Base-by-base conservation (phyloP, 208 protist species). In the Herpetomonas samuelpessoai region DNA sequence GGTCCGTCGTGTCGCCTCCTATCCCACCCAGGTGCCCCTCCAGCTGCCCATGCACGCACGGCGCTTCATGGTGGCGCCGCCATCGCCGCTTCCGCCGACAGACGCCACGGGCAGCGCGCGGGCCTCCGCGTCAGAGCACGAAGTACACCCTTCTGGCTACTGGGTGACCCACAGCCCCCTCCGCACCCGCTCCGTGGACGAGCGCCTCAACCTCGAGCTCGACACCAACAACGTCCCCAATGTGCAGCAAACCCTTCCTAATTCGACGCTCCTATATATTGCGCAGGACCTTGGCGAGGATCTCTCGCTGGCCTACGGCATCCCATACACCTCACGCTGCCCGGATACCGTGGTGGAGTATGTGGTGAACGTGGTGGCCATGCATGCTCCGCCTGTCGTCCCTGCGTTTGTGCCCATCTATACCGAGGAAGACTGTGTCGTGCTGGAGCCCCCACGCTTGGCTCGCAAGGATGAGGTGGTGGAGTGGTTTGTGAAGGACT, bases 401-500 rank as follows among this genome's bases (percentile, higher is more conserved):
- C 89, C 86, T 14, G 74, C 68, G 10, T 66, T 72, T 44, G 76
- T 81, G 38, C 57, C 65, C 6, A 52, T 96, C 1, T 92, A 93
- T 70, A 92, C 82, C 26, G 89, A 96, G 59, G 84, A 92, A 3
- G 57, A 41, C 26, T 92, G 86, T 53, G 77, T 93, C 19, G 50
- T 62, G 26, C 58, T 96, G 38, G 45, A 68, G 21, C 67, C 82
- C 9, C 86, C 89, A 28, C 86, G 86, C 0, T 44, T 41, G 14
- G 54, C 69, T 22, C 71, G 68, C n/a, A 92, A 91, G 66, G 88
- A 92, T 55, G 88, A 95, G 55, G 59, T 71, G 1, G 63, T 74
- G 14, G 46, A 63, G 47, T 95, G 88, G 88, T 53, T 57, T 3
- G 65, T 87, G 26, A 65, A 65, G 24, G 48, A 59, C 10, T 93